Percentiles rank a stretch among this genome's conserved stretches.
Evolutionary conservation across 331 rosid genomes (phyloP).

Genomic region (Erythrophleum ivorense): DNA sequence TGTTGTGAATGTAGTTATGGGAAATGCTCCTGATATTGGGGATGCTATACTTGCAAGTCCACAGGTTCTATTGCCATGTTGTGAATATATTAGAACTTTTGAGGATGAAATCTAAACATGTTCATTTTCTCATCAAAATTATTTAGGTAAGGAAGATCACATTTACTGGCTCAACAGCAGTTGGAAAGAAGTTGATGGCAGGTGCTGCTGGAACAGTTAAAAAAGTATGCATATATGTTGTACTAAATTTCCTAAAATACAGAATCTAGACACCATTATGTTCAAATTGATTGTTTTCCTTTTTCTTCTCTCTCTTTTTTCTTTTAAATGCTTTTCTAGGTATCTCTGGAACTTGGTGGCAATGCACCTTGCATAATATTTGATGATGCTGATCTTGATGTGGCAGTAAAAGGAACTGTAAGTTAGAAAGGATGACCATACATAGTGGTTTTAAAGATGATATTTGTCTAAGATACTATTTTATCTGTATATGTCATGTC

Average conservation of each 20-base stretch:
- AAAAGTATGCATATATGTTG: constrained; percentile 58
- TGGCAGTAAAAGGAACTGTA: constrained; percentile 95
- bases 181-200: constrained; percentile 96
- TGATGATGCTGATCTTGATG: constrained; percentile 95
- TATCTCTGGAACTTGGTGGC: constrained; percentile 98
- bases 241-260: constrained; percentile 28
- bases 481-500: not conserved
- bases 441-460: constrained; percentile 29
- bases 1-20: constrained; percentile 93
- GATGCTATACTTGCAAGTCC: constrained; percentile 81
- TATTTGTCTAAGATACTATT: constrained; percentile 32
- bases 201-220: constrained; percentile 97
- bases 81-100: constrained; percentile 24
- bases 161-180: constrained; percentile 97
- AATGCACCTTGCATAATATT: constrained; percentile 97
- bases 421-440: constrained; percentile 48
- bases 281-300: constrained; percentile 7
- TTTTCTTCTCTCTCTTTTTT: not conserved
- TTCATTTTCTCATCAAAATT: constrained; percentile 25
- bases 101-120: constrained; percentile 23
- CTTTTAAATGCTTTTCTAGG: constrained; percentile 47
- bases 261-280: constrained; percentile 32
- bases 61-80: constrained; percentile 60
- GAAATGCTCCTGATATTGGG: constrained; percentile 90
- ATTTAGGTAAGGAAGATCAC: constrained; percentile 93